Evolutionary conservation across 169 alveolate species (phyloP).

Genomic region (Plasmodium coatneyi): DNA sequence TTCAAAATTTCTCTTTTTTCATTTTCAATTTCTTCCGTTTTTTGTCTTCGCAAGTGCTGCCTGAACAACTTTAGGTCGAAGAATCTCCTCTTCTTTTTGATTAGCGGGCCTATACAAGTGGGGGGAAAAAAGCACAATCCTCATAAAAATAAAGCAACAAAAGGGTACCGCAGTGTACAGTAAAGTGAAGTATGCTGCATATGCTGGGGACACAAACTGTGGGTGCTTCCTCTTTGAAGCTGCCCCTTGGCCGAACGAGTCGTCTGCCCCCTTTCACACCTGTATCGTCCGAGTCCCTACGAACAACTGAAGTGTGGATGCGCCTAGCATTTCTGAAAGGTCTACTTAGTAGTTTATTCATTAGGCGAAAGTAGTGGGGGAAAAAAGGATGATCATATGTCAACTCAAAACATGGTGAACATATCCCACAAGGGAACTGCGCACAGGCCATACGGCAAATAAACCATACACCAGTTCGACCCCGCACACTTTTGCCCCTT

Average conservation of each 20-base stretch:
- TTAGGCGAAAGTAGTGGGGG: neutral
- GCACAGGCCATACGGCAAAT: neutral
- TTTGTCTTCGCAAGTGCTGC: slow-evolving; percentile 81
- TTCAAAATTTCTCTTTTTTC: slow-evolving; percentile 81
- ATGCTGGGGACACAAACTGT: neutral
- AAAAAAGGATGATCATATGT: neutral
- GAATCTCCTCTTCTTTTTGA: slow-evolving; percentile 81
- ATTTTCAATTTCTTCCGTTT: slow-evolving; percentile 82
- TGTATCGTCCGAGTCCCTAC: slow-evolving; percentile 69
- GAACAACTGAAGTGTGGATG: slow-evolving; percentile 43
- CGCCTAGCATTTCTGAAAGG: slow-evolving; percentile 18
- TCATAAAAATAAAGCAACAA: neutral
- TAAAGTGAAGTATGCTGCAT: neutral
- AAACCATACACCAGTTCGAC: neutral
- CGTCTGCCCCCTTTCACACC: slow-evolving; percentile 1
- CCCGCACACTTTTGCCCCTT: neutral
- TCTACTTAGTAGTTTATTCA: slow-evolving; percentile 26
- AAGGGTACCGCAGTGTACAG: neutral
- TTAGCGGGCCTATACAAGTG: slow-evolving; percentile 79
- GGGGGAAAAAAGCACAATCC: neutral
- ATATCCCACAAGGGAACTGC: neutral
- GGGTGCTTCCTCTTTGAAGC: neutral
- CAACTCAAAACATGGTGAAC: neutral
- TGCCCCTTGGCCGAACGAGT: neutral
- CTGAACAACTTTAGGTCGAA: slow-evolving; percentile 85